These are phyloP conservation scores for Saccharomyces hybrid DNA, from an alignment of 1,139 yeast genomes.

Conservation along the genomic window DNA sequence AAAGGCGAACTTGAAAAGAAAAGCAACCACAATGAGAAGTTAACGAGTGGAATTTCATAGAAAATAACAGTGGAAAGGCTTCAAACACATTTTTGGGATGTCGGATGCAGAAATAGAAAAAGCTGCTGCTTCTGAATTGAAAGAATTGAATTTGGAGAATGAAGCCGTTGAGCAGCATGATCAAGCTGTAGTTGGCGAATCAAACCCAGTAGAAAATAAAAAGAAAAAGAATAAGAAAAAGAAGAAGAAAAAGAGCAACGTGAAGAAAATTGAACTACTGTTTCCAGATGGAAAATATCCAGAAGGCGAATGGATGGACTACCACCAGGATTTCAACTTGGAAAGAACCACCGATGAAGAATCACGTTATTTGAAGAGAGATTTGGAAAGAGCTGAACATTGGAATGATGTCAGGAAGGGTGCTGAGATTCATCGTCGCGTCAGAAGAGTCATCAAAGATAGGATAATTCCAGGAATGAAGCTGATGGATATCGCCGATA, in stretches of 20 bases:
- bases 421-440: conserved; percentile 92
- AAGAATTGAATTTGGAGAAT: not conserved
- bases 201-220: conserved; percentile 8
- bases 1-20: not conserved
- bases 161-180: conserved; percentile 6
- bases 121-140: not conserved
- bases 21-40: not conserved
- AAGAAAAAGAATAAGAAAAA: conserved; percentile 42
- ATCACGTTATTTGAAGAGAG: conserved; percentile 64
- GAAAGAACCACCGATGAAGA: conserved; percentile 83
- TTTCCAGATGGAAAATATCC: conserved; percentile 77
- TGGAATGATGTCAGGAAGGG: conserved; percentile 94
- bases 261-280: conserved; percentile 55
- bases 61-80: not conserved
- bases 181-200: conserved; percentile 5
- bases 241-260: conserved; percentile 42
- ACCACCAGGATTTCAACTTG: conserved; percentile 62
- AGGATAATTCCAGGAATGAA: conserved; percentile 85
- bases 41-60: not conserved
- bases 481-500: conserved; percentile 82
- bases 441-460: conserved; percentile 69
- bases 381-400: conserved; percentile 43
- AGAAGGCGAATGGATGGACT: conserved; percentile 80
- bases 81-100: conserved; percentile 19
- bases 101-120: not conserved